A percentile compares a stretch with the other conserved stretches of the same genome.
phyloP scores from a whole-genome alignment of 2,329 filamentous ascomycete species.

The Fusarium sp. region DNA sequence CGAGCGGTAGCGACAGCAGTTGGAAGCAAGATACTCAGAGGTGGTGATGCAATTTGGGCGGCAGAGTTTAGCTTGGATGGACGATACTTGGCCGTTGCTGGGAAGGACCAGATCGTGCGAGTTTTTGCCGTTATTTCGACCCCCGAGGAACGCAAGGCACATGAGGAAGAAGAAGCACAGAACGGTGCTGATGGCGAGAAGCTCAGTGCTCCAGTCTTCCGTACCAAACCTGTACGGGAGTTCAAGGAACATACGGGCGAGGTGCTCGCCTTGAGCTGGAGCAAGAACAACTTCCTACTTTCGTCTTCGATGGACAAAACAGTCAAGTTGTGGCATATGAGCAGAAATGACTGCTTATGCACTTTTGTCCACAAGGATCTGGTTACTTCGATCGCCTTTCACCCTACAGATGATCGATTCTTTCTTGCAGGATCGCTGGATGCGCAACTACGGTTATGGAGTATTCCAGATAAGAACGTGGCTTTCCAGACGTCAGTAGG shows the following conservation, averaged over 20 bases:
- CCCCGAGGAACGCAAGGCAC: slow-evolving; percentile 77
- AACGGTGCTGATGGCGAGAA: slow-evolving; percentile 61
- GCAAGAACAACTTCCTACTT: slow-evolving; percentile 97
- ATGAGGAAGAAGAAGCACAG: slow-evolving; percentile 71
- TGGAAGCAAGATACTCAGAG: slow-evolving; percentile 56
- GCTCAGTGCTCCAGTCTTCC: slow-evolving; percentile 91
- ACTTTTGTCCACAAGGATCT: slow-evolving; percentile 96
- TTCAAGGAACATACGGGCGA: slow-evolving; percentile 87
- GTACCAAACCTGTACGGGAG: slow-evolving; percentile 79
- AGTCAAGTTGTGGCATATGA: slow-evolving; percentile 92
- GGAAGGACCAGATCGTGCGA: slow-evolving; percentile 85
- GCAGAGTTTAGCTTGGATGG: slow-evolving; percentile 94
- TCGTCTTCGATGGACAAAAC: slow-evolving; percentile 99
- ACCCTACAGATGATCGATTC: slow-evolving; percentile 94
- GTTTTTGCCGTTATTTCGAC: slow-evolving; percentile 91
- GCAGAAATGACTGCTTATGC: slow-evolving; percentile 84
- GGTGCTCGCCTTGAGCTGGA: slow-evolving; percentile 94
- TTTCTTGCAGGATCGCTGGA: slow-evolving; percentile 95
- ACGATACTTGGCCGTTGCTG: slow-evolving; percentile 89
- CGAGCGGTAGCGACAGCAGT: slow-evolving; percentile 52
- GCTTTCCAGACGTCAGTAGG: slow-evolving; percentile 81
- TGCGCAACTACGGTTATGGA: slow-evolving; percentile 89
- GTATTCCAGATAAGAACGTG: slow-evolving; percentile 94
- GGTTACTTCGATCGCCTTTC: slow-evolving; percentile 93
- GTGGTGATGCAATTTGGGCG: slow-evolving; percentile 84